Percentiles rank a stretch among this genome's conserved stretches.
phyloP scores from a whole-genome alignment of 23 red algal genomes.

The Gracilaria gracilis region DNA sequence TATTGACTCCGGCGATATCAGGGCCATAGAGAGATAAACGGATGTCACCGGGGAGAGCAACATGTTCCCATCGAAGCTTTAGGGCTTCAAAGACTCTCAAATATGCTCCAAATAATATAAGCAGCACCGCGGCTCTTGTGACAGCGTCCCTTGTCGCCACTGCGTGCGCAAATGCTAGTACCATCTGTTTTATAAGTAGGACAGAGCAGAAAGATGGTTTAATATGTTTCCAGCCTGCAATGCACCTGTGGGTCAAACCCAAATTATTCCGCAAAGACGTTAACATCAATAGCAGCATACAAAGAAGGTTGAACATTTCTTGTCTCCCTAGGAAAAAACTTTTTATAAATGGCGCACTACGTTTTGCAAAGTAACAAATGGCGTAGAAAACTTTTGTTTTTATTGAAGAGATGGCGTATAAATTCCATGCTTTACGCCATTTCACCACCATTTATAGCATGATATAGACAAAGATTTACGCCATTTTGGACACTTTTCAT shows the following conservation, averaged over 20 bases:
- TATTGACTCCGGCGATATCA: constrained; percentile 21
- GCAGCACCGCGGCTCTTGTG: background rate
- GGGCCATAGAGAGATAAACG: background rate
- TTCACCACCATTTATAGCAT: no score
- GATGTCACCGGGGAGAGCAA: constrained; percentile 19
- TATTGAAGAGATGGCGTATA: no score
- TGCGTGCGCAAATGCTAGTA: background rate
- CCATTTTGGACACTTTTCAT: no score
- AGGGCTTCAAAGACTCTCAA: constrained; percentile 13
- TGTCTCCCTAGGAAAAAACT: no score
- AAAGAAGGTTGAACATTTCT: no score
- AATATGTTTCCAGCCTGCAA: background rate
- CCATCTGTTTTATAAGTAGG: background rate
- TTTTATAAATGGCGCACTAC: no score
- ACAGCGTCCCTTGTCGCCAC: background rate
- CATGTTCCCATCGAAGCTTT: constrained; percentile 14
- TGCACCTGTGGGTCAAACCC: background rate
- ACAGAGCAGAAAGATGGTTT: background rate
- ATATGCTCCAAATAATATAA: constrained; percentile 3
- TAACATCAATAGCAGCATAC: background rate
- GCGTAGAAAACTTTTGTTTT: no score
- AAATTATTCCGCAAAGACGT: background rate
- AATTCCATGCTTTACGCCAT: no score
- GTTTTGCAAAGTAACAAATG: no score
- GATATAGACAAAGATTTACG: no score